Evolutionary conservation across 352 stramenopile genomes (phyloP), one percentile per base, ranked within the genome.

Genomic region (Pythium vanterpoolii): DNA sequence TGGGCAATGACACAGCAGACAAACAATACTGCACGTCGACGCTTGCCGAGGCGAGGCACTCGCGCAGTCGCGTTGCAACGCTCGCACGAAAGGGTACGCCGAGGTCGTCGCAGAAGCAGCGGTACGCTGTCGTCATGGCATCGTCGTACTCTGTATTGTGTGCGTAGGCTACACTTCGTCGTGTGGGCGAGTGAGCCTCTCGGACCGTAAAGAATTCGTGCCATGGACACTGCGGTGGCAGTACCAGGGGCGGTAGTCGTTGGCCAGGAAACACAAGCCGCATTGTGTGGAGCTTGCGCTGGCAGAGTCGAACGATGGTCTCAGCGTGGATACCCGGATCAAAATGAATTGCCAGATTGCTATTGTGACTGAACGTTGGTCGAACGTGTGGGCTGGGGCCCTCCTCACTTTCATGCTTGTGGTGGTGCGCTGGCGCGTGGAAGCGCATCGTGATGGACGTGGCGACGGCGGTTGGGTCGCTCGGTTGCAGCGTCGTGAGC

Each of bases 1-100:
- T 5, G 27, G 63, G 64, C 9, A 77, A 73, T 0, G 49, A 13
- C 1, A 51, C 60, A 7, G 52, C 33, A 1, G 62, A 23, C 7
- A 90, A 68, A 48, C 76, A 86, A 46, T 89, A 87, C 53, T 86
- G 76, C 30, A 87, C 77, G 49, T 90, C 81, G 42, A 89, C 72
- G 27, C 70, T 76, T 0, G 64, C 66, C 5, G 60, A 59, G 4
- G 39, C 61, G 28, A 76, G 64, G 36, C 79, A 87, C 55, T 91
- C 75, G 14, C 74, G 63, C 10, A 89, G 68, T 7, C 79, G 68
- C 18, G 16, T 50, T 21, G 69, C 69, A 39, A 88, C 73, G 11
- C 73, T 88, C 5, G 75, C 36, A 8, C 79, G 77, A 51, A 71
- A 86, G 4, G 64, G 65, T 43, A 83, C 69, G 8, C 55, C 45